Evolutionary conservation across 345 rosid species (phyloP).

Genomic region (Iberis pinnata): DNA sequence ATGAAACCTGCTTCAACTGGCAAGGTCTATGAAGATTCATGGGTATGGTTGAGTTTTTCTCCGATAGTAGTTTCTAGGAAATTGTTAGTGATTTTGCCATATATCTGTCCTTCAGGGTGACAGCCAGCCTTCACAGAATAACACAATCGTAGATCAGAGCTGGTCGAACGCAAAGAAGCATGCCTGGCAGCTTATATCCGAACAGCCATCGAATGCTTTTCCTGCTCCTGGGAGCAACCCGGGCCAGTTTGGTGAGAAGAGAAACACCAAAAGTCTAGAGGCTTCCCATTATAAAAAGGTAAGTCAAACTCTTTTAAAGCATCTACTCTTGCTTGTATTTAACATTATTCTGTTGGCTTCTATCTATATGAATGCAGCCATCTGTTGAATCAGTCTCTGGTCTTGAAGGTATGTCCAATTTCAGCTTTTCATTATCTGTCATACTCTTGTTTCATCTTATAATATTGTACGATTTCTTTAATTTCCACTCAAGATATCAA

Average conservation of each 20-base stretch:
- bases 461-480: background rate
- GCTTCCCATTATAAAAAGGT: conserved; percentile 19
- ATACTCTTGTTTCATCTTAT: background rate
- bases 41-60: conserved; percentile 26
- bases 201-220: conserved; percentile 34
- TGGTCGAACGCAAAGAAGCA: conserved; percentile 35
- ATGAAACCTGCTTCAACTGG: conserved; percentile 30
- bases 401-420: conserved; percentile 23
- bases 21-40: conserved; percentile 42
- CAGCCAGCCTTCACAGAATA: conserved; percentile 37
- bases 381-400: conserved; percentile 27
- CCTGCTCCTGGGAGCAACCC: conserved; percentile 35
- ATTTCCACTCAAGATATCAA: conserved; percentile 28
- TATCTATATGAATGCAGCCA: conserved; percentile 16
- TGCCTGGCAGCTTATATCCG: conserved; percentile 38
- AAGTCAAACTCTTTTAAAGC: conserved; percentile 2
- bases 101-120: conserved; percentile 47
- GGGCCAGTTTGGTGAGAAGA: conserved; percentile 24
- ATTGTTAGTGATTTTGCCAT: conserved; percentile 17
- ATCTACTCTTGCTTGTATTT: conserved; percentile 11
- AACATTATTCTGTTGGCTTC: conserved; percentile 11
- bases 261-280: conserved; percentile 18
- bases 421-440: background rate
- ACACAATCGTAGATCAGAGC: conserved; percentile 32
- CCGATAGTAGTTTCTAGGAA: conserved; percentile 17